Evolutionary conservation across 768 basidiomycete genomes (phyloP), one percentile per base, ranked within the genome.

Genomic region (Mrakia gelida): DNA sequence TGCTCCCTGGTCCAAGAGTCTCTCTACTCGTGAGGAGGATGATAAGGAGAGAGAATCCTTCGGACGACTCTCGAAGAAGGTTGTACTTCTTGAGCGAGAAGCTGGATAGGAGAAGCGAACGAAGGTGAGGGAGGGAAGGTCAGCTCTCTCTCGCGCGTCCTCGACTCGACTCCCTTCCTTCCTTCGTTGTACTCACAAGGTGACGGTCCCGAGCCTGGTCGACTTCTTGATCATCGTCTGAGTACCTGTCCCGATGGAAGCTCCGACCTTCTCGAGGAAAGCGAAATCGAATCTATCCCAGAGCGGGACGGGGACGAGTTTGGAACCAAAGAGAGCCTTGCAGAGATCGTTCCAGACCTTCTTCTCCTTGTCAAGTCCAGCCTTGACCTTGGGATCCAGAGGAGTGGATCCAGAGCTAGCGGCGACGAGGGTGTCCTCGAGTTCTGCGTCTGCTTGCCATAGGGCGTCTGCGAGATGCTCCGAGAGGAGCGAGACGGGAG

Each of bases 31-130:
- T 34, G 16, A 99, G 86, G 82, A 98, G 93, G 15, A 91, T 89
- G 38, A 91, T 89, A 45, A 98, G 89, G 84, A 95, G 95, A 83
- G 93, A 93, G 86, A 94, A 99, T 11, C 97, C 97, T 86, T 98
- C 96, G 0, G 95, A 95, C 81, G 97, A 93, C 86, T 99, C 97
- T 54, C 97, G 91, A 23, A 98, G 89, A 56, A 99, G 89, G 83
- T 98, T 99, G 87, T 95, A 96, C 85, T 98, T 99, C 86, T 94
- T 94, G 30, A 79, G 68, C 5, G 78, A 79, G 71, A 71, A 79
- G 71, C 78, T 79, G 65, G 43, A 28, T 28, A 34, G 28, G 34
- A 26, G 41, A 18, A 63, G 38, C 21, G 11, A 13, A 15, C 28
- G 23, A 52, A 43, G 56, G 54, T 38, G 4, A 18, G 13, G 28